phyloP scores from a whole-genome alignment of 2,329 filamentous ascomycete species.

The Microdochium trichocladiopsis region DNA sequence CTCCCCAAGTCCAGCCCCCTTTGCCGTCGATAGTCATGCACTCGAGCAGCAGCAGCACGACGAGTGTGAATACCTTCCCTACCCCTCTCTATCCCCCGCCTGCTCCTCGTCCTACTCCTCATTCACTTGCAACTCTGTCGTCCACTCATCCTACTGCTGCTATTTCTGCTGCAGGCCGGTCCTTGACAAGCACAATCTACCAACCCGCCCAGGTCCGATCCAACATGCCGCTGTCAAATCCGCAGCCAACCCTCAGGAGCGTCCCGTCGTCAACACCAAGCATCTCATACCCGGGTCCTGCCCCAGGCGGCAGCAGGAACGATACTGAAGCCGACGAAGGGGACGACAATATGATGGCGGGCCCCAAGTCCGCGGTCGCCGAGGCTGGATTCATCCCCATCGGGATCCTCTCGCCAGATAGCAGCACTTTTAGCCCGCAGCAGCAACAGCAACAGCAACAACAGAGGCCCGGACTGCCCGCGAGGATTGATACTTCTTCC shows the following conservation, averaged over 20 bases:
- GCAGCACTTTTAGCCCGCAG: conserved; percentile 11
- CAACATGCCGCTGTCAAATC: too few species aligned
- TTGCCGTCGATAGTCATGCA: conserved; percentile 1
- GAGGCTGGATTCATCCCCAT: conserved; percentile 18
- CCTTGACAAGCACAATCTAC: too few species aligned
- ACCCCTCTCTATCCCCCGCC: not conserved
- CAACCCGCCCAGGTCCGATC: too few species aligned
- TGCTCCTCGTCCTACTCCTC: not conserved
- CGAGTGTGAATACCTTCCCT: too few species aligned
- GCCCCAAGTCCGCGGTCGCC: not conserved
- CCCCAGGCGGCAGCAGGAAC: not conserved
- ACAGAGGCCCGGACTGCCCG: conserved; percentile 5
- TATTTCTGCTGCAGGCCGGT: too few species aligned
- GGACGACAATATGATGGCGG: not conserved
- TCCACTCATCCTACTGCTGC: too few species aligned
- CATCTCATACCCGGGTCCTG: not conserved
- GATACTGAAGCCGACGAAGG: not conserved
- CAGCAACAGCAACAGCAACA: too few species aligned
- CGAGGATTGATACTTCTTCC: conserved; percentile 3
- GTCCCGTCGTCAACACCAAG: not conserved
- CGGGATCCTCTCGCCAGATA: too few species aligned
- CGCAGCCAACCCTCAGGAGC: not conserved
- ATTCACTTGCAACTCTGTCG: too few species aligned
- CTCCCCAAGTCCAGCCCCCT: not conserved
- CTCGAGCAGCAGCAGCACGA: not conserved